Base-by-base conservation (phyloP, 2,329 filamentous ascomycete species). In the Ceratocystis ficicola region DNA sequence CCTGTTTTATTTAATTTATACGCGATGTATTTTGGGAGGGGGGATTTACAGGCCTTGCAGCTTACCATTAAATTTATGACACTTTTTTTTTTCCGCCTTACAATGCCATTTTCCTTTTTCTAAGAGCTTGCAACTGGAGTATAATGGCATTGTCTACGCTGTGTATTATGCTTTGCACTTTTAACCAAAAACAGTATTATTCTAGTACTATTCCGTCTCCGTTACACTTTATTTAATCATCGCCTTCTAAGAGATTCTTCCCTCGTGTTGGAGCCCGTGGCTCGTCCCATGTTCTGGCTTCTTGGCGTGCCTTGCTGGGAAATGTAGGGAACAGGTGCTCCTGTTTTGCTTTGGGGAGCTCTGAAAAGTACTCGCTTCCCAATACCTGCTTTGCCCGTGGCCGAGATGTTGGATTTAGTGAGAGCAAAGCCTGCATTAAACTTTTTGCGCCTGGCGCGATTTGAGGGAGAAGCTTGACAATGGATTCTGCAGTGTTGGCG, bases 291-390 rank as follows among this genome's bases (percentile, higher is more conserved):
- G 46, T 83, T 80, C 69, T 89, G 79, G 86, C 87, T 79, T 99
- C 94, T 78, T 94, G 88, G 1, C 91, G 90, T 0, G 94, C 94
- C 75, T 95, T 96, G 71, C 89, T 94, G 0, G 94, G 94, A 74
- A 97, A 99, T 0, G 94, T 97, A 1, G 94, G 94, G 73, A 99
- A 97, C 86, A 99, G 87, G 71, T 87, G 88, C 73, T 90, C 88
- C 6, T 87, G 86, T 77, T 97, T 97, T 1, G 92, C 90, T 68
- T 88, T 88, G 0, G 94, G 94, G 70, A 95, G 88, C 76, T 97
- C 92, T 20, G 75, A 79, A 75, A 99, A 99, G 75, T 95, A 99
- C 44, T 85, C 80, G 74, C 96, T 90, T 61, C 81, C 78, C 44
- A 97, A 80, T 73, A 95, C 86, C 68, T 91, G 83, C 62, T 78